These are phyloP conservation scores for Lophium mytilinum DNA, from an alignment of 495 filamentous ascomycete genomes.

Conservation along the genomic window DNA sequence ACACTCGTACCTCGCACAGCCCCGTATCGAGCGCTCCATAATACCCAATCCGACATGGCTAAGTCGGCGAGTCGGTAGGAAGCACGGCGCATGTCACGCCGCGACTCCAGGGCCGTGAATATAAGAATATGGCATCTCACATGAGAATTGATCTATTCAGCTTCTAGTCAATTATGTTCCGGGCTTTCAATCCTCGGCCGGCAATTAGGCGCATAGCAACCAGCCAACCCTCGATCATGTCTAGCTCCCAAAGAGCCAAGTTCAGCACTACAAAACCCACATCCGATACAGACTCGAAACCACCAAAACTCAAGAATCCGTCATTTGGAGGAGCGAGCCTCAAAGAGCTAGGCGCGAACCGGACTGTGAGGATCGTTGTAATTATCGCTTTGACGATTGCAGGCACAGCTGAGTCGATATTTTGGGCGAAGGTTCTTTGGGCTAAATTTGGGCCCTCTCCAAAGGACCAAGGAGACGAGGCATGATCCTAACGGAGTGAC, in stretches of 20 bases:
- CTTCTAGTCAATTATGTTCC: too few relatives aligned
- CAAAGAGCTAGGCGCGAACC: background rate
- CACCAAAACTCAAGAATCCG: background rate
- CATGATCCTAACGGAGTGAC: too few relatives aligned
- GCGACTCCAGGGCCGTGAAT: too few relatives aligned
- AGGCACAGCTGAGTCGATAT: background rate
- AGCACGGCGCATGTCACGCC: background rate
- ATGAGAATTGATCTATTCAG: too few relatives aligned
- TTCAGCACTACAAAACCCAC: too few relatives aligned
- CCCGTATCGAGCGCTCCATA: background rate
- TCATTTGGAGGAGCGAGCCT: background rate
- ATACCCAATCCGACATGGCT: background rate
- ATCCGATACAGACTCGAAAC: too few relatives aligned
- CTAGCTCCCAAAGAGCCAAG: too few relatives aligned
- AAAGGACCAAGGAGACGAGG: background rate
- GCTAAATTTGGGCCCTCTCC: background rate
- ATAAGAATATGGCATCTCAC: too few relatives aligned
- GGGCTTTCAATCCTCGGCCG: too few relatives aligned
- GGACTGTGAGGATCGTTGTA: background rate
- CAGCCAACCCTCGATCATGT: too few relatives aligned
- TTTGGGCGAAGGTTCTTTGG: conserved; percentile 1
- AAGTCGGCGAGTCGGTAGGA: background rate
- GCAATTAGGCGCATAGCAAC: too few relatives aligned
- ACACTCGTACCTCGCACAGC: background rate
- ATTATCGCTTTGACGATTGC: background rate